Evolutionary conservation across 2,329 filamentous ascomycete genomes (phyloP), one percentile per base, ranked within the genome.

Genomic region (Zymoseptoria passerinii): DNA sequence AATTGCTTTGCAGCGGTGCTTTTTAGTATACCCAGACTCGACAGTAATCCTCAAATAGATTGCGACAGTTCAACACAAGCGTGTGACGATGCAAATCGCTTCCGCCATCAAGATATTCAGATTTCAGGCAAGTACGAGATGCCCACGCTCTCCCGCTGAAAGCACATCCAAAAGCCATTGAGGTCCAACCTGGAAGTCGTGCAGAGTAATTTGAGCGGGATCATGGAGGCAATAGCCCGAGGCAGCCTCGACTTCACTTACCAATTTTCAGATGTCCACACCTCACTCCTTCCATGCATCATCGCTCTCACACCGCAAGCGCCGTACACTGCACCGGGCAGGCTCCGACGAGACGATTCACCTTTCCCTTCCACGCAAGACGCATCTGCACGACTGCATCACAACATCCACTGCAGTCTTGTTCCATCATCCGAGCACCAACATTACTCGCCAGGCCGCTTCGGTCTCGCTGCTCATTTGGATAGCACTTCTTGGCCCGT

Each of bases 401-500:
- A 54, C 58, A 40, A 53, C 54, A 53, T 54, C 54, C 50, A 54
- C 54, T 59, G 52, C 53, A 44, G 28, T 58, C 58, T 44, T 54
- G 50, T 52, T 52, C 52, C 60, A 61, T 60, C 59, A 55, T 55
- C 55, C 61, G 16, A 57, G 54, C 62, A 61, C 54, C 55, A 51
- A 56, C 63, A 59, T 65, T 65, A 53, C 58, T 61, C 65, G 55
- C 61, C 57, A 64, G 60, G 50, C 56, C 58, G 54, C 55, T 58
- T 55, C 63, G 62, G 62, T 61, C 56, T 60, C 60, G 57, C 60
- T 64, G 59, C 59, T 60, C 61, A 59, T 55, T 70, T 71, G 68
- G 68, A 71, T 70, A 71, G 56, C 62, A 55, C 57, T 48, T 63
- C 64, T 65, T 67, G 65, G 64, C 61, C 59, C 60, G 54, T 60